A percentile compares a stretch with the other conserved stretches of the same genome.
Evolutionary conservation across 208 protist genomes (phyloP).

Genomic region (Lotmaria passim): DNA sequence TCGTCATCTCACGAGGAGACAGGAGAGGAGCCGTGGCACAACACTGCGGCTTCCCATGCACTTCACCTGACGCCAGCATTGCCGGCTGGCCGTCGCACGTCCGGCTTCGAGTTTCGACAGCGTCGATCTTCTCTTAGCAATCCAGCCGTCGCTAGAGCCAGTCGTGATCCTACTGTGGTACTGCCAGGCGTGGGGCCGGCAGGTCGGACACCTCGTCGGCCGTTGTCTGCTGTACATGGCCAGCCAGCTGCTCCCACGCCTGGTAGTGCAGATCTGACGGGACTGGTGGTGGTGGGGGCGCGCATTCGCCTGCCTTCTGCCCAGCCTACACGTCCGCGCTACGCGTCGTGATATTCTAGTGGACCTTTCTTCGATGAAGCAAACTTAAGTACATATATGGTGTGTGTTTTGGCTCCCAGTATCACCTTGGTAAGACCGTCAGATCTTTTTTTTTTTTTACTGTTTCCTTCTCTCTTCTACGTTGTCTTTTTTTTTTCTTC

Average conservation of each 20-base stretch:
- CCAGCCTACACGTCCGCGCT: not conserved
- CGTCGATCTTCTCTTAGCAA: not conserved
- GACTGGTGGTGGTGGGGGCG: slow-evolving; percentile 24
- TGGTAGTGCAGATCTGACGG: slow-evolving; percentile 9
- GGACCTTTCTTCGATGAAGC: too few species aligned
- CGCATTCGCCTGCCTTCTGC: slow-evolving; percentile 25
- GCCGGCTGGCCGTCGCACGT: not conserved
- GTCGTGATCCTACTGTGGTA: not conserved
- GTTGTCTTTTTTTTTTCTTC: slow-evolving; percentile 1
- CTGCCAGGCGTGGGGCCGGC: not conserved
- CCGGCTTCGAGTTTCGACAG: not conserved
- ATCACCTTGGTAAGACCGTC: too few species aligned
- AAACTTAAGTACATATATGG: too few species aligned
- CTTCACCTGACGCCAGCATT: not conserved
- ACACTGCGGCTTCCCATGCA: too few species aligned
- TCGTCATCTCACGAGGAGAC: not conserved
- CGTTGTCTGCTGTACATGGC: not conserved
- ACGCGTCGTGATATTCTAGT: slow-evolving; percentile 5
- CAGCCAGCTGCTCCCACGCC: not conserved
- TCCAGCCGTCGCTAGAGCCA: not conserved
- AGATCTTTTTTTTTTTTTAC: slow-evolving; percentile 15
- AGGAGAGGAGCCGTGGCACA: slow-evolving; percentile 7
- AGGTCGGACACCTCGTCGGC: not conserved
- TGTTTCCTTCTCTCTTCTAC: not conserved
- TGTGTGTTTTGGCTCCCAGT: too few species aligned